These are phyloP conservation scores for Favolaschia claudopus DNA, from an alignment of 768 basidiomycete genomes.

Conservation along the genomic window DNA sequence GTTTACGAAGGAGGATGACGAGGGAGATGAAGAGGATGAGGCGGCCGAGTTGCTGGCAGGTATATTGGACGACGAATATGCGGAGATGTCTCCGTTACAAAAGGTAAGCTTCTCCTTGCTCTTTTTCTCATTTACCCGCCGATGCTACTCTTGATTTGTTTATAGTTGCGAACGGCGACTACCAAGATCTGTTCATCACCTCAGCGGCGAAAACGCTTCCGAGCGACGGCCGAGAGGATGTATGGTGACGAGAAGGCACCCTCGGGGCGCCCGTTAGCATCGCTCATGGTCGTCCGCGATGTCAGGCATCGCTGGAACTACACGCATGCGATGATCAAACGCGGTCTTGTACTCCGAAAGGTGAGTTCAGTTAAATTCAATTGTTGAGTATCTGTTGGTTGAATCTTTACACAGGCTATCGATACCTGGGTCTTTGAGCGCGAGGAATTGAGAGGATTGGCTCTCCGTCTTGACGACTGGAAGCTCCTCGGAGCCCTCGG, in stretches of 20 bases:
- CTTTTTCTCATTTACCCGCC: too few species aligned
- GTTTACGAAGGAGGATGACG: not conserved
- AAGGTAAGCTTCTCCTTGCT: too few species aligned
- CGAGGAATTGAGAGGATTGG: not conserved
- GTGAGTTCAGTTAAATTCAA: too few species aligned
- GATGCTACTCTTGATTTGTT: too few species aligned
- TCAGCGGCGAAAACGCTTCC: slow-evolving; percentile 11
- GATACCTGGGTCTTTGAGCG: slow-evolving; percentile 2
- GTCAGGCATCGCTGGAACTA: slow-evolving; percentile 8
- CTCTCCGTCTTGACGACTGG: not conserved
- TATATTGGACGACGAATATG: too few species aligned
- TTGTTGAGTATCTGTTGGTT: too few species aligned
- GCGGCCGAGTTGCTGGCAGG: too few species aligned
- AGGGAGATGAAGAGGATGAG: not conserved
- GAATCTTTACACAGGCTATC: not conserved
- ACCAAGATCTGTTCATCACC: too few species aligned
- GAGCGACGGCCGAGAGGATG: not conserved
- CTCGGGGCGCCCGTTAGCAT: not conserved
- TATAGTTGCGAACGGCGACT: too few species aligned
- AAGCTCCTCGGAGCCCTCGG: not conserved
- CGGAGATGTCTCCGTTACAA: too few species aligned
- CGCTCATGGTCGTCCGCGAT: not conserved
- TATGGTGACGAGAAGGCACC: not conserved
- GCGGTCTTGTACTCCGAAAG: not conserved
- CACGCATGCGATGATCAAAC: slow-evolving; percentile 1